phyloP scores from a whole-genome alignment of 2,329 filamentous ascomycete species.

The Stagonosporopsis tanaceti region DNA sequence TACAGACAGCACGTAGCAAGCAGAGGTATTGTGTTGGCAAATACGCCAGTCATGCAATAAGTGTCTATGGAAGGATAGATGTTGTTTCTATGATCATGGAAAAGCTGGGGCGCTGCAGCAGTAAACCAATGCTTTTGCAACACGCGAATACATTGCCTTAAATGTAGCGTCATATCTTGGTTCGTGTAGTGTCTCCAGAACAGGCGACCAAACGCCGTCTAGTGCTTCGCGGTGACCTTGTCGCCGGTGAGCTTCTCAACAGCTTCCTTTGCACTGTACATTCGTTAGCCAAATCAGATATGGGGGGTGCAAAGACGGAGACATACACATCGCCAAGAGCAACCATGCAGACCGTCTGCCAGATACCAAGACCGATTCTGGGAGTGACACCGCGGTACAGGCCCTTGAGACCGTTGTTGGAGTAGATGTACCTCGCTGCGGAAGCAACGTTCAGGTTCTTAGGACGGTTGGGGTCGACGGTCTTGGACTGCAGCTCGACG shows the following conservation, averaged over 20 bases:
- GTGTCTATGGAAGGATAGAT: conserved; percentile 14
- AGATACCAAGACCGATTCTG: conserved; percentile 92
- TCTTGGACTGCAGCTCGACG: conserved; percentile 99
- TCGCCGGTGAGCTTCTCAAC: conserved; percentile 72
- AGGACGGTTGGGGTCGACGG: conserved; percentile 93
- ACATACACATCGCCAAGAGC: conserved; percentile 96
- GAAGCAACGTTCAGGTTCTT: conserved; percentile 99
- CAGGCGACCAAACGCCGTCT: conserved; percentile 46
- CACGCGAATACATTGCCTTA: not conserved
- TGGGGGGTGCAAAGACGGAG: not conserved
- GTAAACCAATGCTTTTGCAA: conserved; percentile 10
- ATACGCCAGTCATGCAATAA: conserved; percentile 18
- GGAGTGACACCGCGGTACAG: conserved; percentile 95
- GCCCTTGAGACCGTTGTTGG: conserved; percentile 85
- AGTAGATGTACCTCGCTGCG: conserved; percentile 83
- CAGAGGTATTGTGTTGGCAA: not conserved
- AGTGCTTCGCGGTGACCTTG: conserved; percentile 70
- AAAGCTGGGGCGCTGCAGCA: conserved; percentile 2
- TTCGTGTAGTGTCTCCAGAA: conserved; percentile 5
- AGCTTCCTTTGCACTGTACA: conserved; percentile 67
- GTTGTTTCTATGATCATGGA: conserved; percentile 12
- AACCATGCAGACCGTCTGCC: conserved; percentile 99
- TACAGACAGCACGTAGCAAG: not conserved
- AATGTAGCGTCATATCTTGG: not conserved
- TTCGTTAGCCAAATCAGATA: conserved; percentile 30